A percentile compares a stretch with the other conserved stretches of the same genome.
These are phyloP conservation scores for Epichloe scottii DNA, from an alignment of 2,329 filamentous ascomycete species.

Conservation along the genomic window DNA sequence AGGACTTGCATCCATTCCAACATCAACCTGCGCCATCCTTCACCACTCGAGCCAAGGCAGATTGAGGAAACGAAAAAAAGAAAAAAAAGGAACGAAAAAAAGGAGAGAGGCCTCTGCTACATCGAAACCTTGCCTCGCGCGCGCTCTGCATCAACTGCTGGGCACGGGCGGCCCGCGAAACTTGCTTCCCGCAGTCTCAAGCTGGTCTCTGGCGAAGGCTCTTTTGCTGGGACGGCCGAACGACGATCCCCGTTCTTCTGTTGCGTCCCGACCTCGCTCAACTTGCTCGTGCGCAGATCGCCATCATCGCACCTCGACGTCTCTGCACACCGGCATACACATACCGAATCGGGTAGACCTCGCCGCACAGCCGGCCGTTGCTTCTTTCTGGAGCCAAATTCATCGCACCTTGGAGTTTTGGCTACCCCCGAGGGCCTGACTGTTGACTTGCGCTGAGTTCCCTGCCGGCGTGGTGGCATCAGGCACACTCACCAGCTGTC, in stretches of 20 bases:
- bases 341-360: not conserved
- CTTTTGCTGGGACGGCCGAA: not conserved
- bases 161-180: not conserved
- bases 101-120: not conserved
- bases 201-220: not conserved
- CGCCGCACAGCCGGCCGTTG: not conserved
- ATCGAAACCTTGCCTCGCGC: not conserved
- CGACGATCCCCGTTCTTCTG: slow-evolving; percentile 10
- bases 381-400: slow-evolving; percentile 1
- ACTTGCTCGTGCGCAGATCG: slow-evolving; percentile 6
- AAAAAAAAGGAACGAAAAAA: not conserved
- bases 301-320: not conserved
- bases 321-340: not conserved
- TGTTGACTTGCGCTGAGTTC: not conserved
- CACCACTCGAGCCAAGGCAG: not conserved
- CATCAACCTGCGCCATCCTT: slow-evolving; percentile 3
- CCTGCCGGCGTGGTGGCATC: slow-evolving; percentile 5
- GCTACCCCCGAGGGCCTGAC: not conserved
- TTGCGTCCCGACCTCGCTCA: slow-evolving; percentile 11
- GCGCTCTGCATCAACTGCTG: slow-evolving; percentile 2
- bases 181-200: not conserved
- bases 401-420: not conserved
- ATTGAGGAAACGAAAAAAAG: not conserved
- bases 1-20: not conserved
- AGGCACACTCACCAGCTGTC: slow-evolving; percentile 4